These are phyloP conservation scores for Jatropha curcas DNA, from an alignment of 345 rosid species.

Conservation along the genomic window DNA sequence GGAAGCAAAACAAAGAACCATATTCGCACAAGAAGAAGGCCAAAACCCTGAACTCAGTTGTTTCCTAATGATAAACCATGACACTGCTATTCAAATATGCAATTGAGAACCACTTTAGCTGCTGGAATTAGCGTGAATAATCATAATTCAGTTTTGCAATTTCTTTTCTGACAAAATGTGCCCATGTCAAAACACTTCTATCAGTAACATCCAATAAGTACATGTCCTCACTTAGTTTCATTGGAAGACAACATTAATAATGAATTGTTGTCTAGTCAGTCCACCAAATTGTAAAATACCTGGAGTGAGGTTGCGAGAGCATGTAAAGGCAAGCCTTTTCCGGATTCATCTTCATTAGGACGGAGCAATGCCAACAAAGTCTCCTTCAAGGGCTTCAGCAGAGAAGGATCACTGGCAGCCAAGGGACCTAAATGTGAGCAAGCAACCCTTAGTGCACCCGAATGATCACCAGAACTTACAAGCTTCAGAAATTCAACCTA, in stretches of 20 bases:
- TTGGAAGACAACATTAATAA: background rate
- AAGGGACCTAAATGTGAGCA: conserved; percentile 86
- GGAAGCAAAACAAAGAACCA: background rate
- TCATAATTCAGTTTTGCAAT: background rate
- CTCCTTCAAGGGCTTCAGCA: conserved; percentile 85
- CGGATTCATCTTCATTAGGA: conserved; percentile 54
- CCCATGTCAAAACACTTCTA: background rate
- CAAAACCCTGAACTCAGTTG: background rate
- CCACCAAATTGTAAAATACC: conserved; percentile 38
- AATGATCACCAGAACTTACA: conserved; percentile 69
- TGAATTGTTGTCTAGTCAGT: background rate
- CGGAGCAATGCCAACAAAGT: conserved; percentile 73
- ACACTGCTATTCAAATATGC: background rate
- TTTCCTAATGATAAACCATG: background rate
- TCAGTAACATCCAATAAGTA: too few species aligned
- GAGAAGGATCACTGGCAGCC: conserved; percentile 61
- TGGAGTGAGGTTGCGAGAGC: conserved; percentile 82
- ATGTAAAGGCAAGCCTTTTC: conserved; percentile 66
- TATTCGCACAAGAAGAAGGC: background rate
- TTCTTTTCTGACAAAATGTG: background rate
- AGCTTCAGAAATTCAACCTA: conserved; percentile 91
- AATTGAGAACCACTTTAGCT: background rate
- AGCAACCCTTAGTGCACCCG: conserved; percentile 81
- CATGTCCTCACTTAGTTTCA: background rate
- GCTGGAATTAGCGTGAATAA: background rate